These are phyloP conservation scores for Arthrocladium fulminans DNA, from an alignment of 2,329 filamentous ascomycete genomes.

Conservation along the genomic window DNA sequence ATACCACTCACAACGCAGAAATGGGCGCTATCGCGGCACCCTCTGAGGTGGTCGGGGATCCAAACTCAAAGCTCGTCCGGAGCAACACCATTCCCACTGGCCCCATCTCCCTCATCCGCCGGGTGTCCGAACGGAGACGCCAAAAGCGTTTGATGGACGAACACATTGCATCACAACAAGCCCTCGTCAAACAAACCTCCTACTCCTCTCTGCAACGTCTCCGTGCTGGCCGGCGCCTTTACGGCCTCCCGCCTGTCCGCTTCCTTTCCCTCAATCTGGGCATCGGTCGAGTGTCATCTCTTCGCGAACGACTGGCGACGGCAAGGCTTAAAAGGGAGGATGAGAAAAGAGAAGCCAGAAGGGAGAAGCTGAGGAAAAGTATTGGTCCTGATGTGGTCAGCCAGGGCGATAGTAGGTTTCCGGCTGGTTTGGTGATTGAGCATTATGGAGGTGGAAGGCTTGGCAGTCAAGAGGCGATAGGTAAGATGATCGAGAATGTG, in stretches of 20 bases:
- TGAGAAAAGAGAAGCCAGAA: conserved; percentile 42
- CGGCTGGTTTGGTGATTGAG: conserved; percentile 9
- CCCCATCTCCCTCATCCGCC: conserved; percentile 29
- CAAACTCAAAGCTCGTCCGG: conserved; percentile 14
- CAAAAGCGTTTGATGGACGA: conserved; percentile 19
- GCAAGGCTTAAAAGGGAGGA: conserved; percentile 29
- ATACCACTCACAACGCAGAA: conserved; percentile 46
- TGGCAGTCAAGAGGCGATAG: background rate
- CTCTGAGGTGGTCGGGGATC: background rate
- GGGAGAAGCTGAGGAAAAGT: conserved; percentile 45
- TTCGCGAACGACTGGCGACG: background rate
- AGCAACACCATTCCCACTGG: conserved; percentile 29
- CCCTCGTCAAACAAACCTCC: conserved; percentile 23
- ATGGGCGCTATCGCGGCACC: background rate
- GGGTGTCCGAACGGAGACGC: conserved; percentile 27
- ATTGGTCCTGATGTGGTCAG: conserved; percentile 40
- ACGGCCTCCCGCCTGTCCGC: conserved; percentile 18
- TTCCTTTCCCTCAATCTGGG: conserved; percentile 28
- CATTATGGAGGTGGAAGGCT: conserved; percentile 11
- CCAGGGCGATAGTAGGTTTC: conserved; percentile 28
- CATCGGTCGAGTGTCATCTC: conserved; percentile 24
- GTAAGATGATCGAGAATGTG: background rate
- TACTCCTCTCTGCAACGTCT: conserved; percentile 21
- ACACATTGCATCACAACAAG: conserved; percentile 2
- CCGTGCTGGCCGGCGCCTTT: conserved; percentile 24